phyloP scores from a whole-genome alignment of 2,329 filamentous ascomycete genomes.

The Hymenoscyphus scutula region DNA sequence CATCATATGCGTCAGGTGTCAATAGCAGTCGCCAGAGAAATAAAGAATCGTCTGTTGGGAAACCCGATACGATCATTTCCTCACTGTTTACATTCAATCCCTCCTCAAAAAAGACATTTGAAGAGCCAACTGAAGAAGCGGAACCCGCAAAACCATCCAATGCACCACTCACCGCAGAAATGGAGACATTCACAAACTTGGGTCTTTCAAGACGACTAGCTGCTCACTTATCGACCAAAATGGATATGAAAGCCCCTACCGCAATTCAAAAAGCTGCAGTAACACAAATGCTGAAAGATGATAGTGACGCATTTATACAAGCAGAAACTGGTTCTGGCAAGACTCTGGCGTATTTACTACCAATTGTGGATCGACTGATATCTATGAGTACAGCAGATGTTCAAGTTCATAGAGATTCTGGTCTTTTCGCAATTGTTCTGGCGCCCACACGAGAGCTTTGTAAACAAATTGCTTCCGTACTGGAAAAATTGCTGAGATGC shows the following conservation, averaged over 20 bases:
- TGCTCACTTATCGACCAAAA: constrained; percentile 77
- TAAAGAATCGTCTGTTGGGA: constrained; percentile 37
- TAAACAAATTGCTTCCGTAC: constrained; percentile 85
- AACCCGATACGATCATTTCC: constrained; percentile 70
- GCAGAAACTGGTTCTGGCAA: constrained; percentile 98
- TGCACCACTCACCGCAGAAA: constrained; percentile 79
- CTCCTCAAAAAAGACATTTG: constrained; percentile 60
- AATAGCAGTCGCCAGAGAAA: constrained; percentile 33
- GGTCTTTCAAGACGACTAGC: constrained; percentile 80
- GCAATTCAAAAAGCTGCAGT: constrained; percentile 92
- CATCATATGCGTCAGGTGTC: constrained; percentile 30
- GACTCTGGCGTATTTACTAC: constrained; percentile 91
- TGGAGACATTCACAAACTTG: constrained; percentile 81
- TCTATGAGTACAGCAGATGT: constrained; percentile 59
- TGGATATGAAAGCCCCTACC: constrained; percentile 86
- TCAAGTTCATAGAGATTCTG: constrained; percentile 76
- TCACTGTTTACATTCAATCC: constrained; percentile 93
- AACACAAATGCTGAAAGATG: constrained; percentile 72
- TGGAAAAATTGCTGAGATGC: constrained; percentile 82
- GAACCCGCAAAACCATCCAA: constrained; percentile 76
- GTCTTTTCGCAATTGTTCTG: constrained; percentile 89
- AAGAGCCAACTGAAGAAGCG: constrained; percentile 44
- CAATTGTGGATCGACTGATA: constrained; percentile 85
- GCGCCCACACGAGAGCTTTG: constrained; percentile 92
- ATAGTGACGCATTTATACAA: constrained; percentile 91